Evolutionary conservation across 768 basidiomycete species (phyloP).

Genomic region (Phlebiopsis flavidoalba): DNA sequence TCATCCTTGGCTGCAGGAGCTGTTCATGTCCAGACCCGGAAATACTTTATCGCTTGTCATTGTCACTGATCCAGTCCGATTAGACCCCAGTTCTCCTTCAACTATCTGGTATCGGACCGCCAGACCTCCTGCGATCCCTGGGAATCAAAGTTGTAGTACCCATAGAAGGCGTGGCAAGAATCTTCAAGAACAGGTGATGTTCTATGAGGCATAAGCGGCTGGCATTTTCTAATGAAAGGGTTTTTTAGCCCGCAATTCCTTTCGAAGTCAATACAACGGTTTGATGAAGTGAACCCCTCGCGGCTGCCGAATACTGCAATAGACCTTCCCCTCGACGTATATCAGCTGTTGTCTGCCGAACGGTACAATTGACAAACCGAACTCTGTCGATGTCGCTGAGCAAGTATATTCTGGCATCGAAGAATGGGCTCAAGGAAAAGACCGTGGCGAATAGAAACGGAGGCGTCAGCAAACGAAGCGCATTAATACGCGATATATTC

Average conservation of each 20-base stretch:
- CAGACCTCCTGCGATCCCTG: conserved; percentile 36
- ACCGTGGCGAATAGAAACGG: conserved; percentile 2
- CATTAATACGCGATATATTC: conserved; percentile 26
- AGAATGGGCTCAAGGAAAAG: not conserved
- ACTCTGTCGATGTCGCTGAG: conserved; percentile 5
- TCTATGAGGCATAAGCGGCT: no score
- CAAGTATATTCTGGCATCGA: no score
- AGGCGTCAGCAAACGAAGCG: conserved; percentile 19
- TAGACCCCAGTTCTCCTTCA: conserved; percentile 38
- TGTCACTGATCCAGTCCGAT: no score
- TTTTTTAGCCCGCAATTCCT: not conserved
- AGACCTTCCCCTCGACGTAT: conserved; percentile 46
- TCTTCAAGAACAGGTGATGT: conserved; percentile 43
- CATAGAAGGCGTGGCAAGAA: conserved; percentile 47
- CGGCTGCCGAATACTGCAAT: conserved; percentile 37
- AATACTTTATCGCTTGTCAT: no score
- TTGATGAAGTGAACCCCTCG: not conserved
- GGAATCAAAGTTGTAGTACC: conserved; percentile 42
- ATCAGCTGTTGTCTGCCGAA: conserved; percentile 36
- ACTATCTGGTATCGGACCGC: conserved; percentile 53
- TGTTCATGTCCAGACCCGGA: no score
- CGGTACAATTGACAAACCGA: no score
- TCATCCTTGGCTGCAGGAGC: conserved; percentile 52
- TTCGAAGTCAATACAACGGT: not conserved
- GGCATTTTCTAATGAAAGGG: no score